Evolutionary conservation across 2,329 filamentous ascomycete genomes (phyloP), one percentile per base, ranked within the genome.

Genomic region (Fusarium euwallaceae): DNA sequence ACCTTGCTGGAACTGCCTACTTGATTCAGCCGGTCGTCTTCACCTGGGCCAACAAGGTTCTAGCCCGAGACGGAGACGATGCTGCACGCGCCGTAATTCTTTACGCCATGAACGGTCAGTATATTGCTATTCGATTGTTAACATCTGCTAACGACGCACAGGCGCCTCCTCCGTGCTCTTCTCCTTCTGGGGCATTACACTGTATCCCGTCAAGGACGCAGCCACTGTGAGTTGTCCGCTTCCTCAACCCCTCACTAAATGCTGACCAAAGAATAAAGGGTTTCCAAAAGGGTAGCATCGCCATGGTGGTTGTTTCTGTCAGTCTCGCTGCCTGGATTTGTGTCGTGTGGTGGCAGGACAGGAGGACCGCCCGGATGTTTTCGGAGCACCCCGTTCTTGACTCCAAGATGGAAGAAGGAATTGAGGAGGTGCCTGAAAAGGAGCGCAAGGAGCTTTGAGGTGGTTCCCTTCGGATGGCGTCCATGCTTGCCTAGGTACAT

Each of bases 21-120:
- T 81, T 84, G 43, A 82, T 84, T 24, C 83, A 85, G 17, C 83
- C 83, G 0, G 73, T 84, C 16, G 63, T 84, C n/a, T 85, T 83
- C 37, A 82, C 80, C 2, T 85, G 83, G 83, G 83, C 83, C 0
- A 85, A 81, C 64, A 78, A 82, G 17, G 82, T 85, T 14, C 77
- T 81, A 6, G 24, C 82, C 61, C 78, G 83, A 2, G 73, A 72
- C 6, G 83, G 83, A 16, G 83, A 85, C 27, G 82, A 85, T 67
- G 82, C 83, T 2, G 76, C 80, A 3, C 72, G 83, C 41, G 81
- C 79, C 6, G 75, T 85, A 3, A 82, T 82, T 6, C 73, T 85
- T 1, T 84, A 83, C 36, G 75, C 79, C 12, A 84, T 85, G 83
- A 83, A 82, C 51, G 80, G 82, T 59, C 27, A 36, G 24, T 27